Base-by-base conservation (phyloP, 768 basidiomycete species). In the Tulasnella sp. region DNA sequence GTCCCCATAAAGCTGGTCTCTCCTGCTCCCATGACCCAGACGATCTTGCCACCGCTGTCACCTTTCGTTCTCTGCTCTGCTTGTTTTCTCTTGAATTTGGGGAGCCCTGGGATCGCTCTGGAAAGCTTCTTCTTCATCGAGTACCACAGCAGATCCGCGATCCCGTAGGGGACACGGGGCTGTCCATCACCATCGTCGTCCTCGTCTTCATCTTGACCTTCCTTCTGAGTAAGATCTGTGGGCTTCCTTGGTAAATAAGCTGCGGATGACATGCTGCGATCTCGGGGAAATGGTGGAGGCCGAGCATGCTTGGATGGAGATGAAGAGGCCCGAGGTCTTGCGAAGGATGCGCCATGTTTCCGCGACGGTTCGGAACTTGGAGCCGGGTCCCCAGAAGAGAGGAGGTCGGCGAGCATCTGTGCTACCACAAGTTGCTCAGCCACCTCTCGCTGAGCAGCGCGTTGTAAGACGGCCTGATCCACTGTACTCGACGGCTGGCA, bases 351-450 rank as follows among this genome's bases (percentile, higher is more conserved):
- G 31, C 52, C 42, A 15, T 8, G 27, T 38, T 15, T 38, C 52
- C 54, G 19, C 19, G 43, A 30, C 22, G 22, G 17, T 11, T 43
- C 22, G 43, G 41, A 27, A 29, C 44, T 56, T 42, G 22, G 29
- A 21, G 9, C 27, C 42, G 8, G 11, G 2, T 27, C 24, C 22
- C 9, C 21, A 19, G 43, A 27, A 34, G 24, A 25, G 29, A 56
- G 43, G 22, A 56, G 24, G 31, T 59, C 57, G 46, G 45, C 48
- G 21, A 59, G 49, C 8, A 51, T 11, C 11, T 48, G 45, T 11
- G 57, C 57, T 2, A 59, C 57, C 31, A 59, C 24, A 5, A 34
- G 29, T 22, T 59, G 57, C 25, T 59, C 57, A 17, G 24, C 49
- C 8, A 59, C 27, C 10, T 59, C 57, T n/a, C 57, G 22, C 19